A percentile compares a stretch with the other conserved stretches of the same genome.
Evolutionary conservation across 208 protist genomes (phyloP).

Genomic region (Trypanosoma vivax): DNA sequence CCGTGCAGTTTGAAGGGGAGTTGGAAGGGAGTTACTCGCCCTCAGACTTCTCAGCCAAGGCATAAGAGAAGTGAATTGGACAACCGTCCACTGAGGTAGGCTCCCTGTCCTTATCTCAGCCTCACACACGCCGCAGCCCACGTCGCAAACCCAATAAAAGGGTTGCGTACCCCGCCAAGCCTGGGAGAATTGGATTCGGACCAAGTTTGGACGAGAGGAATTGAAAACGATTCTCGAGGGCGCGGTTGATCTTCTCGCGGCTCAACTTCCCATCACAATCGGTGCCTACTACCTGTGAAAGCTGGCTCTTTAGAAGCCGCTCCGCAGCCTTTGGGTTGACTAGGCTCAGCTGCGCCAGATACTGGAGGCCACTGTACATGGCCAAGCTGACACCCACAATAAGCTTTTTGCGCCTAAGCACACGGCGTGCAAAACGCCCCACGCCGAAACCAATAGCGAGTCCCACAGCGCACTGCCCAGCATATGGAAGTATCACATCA

Average conservation of each 20-base stretch:
- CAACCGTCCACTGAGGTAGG: too few species aligned
- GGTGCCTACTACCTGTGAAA: constrained; percentile 41
- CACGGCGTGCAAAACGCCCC: constrained; percentile 28
- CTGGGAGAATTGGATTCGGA: constrained; percentile 50
- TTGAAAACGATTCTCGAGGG: constrained; percentile 52
- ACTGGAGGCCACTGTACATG: constrained; percentile 45
- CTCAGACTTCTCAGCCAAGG: neutral
- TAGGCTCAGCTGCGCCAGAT: constrained; percentile 54
- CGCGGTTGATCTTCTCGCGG: constrained; percentile 36
- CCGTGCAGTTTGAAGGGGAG: neutral
- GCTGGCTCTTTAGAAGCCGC: constrained; percentile 35
- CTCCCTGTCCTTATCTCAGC: too few species aligned
- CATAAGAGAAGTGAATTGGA: too few species aligned
- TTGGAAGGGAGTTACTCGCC: neutral
- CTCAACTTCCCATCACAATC: constrained; percentile 51
- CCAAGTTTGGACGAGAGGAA: constrained; percentile 56
- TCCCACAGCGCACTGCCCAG: constrained; percentile 44
- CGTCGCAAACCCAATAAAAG: constrained; percentile 41
- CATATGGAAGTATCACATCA: constrained; percentile 43
- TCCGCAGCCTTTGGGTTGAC: constrained; percentile 42
- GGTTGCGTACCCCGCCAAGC: constrained; percentile 35
- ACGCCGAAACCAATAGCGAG: constrained; percentile 27
- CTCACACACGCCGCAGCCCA: constrained; percentile 31
- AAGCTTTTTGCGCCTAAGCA: constrained; percentile 33
- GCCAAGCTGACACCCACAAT: constrained; percentile 31